Evolutionary conservation across 805 yeast species (phyloP).

Genomic region (Wickerhamiella sorbophila): DNA sequence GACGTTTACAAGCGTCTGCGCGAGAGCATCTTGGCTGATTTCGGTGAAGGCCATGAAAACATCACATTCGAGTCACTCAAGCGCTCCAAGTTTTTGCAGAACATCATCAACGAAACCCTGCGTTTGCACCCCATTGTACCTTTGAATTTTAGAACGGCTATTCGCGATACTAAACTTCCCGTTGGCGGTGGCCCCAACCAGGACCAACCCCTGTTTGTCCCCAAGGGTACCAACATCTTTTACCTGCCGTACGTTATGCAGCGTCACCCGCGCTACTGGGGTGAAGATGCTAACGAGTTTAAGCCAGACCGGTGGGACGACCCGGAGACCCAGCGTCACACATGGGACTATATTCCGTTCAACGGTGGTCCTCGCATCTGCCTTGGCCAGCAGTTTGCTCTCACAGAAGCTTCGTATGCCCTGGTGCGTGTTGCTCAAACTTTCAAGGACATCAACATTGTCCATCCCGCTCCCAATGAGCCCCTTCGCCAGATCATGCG

Average conservation of each 20-base stretch:
- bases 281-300: conserved; percentile 32
- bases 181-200: conserved; percentile 36
- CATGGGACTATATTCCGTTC: conserved; percentile 40
- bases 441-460: conserved; percentile 17
- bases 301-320: conserved; percentile 38
- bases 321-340: conserved; percentile 21
- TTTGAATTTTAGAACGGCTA: conserved; percentile 33
- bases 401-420: conserved; percentile 36
- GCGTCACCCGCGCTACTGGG: conserved; percentile 29
- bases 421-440: conserved; percentile 29
- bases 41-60: conserved; percentile 20
- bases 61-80: conserved; percentile 36
- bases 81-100: conserved; percentile 33
- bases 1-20: conserved; percentile 25
- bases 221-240: conserved; percentile 31
- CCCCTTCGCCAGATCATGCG: conserved; percentile 14
- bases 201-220: conserved; percentile 28
- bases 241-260: conserved; percentile 33
- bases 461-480: conserved; percentile 9
- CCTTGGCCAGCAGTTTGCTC: conserved; percentile 42
- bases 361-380: conserved; percentile 45
- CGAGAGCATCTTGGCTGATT: conserved; percentile 26
- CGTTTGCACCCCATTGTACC: conserved; percentile 42
- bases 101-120: conserved; percentile 35
- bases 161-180: conserved; percentile 35